phyloP scores from a whole-genome alignment of 495 filamentous ascomycete genomes.

The Gamarada debralockiae region DNA sequence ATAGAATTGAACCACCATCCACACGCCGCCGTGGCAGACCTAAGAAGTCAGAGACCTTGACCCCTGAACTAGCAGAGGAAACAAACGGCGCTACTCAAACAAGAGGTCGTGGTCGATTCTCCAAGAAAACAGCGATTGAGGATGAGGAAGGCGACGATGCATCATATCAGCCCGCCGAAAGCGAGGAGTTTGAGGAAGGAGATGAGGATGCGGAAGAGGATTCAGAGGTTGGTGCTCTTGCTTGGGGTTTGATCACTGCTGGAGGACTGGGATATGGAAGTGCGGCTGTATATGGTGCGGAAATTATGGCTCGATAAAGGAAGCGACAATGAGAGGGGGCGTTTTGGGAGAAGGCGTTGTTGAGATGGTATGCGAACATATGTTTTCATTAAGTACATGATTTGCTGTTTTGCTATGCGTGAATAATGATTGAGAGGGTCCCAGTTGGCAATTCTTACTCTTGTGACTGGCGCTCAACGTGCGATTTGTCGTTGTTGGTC shows the following conservation, averaged over 20 bases:
- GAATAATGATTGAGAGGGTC: too few species aligned
- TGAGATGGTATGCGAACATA: too few species aligned
- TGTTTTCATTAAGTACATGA: too few species aligned
- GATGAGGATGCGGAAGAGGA: slow-evolving; percentile 30
- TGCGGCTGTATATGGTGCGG: slow-evolving; percentile 40
- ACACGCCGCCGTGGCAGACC: slow-evolving; percentile 5
- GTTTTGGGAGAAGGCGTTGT: too few species aligned
- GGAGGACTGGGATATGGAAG: slow-evolving; percentile 37
- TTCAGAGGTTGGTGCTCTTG: slow-evolving; percentile 41
- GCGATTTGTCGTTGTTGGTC: too few species aligned
- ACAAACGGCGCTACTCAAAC: background rate
- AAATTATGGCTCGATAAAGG: slow-evolving; percentile 28
- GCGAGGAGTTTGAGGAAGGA: slow-evolving; percentile 24
- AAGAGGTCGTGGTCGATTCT: slow-evolving; percentile 20
- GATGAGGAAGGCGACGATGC: slow-evolving; percentile 12
- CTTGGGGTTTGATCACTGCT: slow-evolving; percentile 38
- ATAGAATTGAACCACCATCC: slow-evolving; percentile 1
- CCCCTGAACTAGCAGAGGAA: background rate
- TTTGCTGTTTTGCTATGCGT: too few species aligned
- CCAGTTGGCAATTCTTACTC: too few species aligned
- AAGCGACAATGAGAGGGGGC: too few species aligned
- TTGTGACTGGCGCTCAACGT: too few species aligned
- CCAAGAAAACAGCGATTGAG: slow-evolving; percentile 24
- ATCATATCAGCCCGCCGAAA: slow-evolving; percentile 14
- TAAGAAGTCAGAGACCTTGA: slow-evolving; percentile 1